Conservation (phyloP, 306 rosid species). For the Quercus rubra region DNA sequence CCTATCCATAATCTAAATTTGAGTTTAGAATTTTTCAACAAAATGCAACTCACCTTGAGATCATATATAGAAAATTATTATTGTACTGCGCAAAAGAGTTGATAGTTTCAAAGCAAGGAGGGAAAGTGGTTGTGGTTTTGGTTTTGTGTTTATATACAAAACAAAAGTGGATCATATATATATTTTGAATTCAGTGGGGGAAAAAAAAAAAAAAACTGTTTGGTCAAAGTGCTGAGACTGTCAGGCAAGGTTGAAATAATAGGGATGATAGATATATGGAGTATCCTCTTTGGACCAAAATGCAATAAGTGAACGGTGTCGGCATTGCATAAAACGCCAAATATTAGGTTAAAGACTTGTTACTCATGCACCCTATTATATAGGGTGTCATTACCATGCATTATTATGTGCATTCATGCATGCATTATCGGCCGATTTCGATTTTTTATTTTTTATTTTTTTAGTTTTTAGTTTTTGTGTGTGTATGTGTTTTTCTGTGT, state of each 20-base stretch:
- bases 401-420: not conserved
- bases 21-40: not conserved
- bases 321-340: constrained; percentile 8
- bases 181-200: not conserved
- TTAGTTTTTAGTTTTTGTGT: too few relatives aligned
- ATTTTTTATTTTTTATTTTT: not conserved
- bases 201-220: not conserved
- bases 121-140: not conserved
- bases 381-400: not conserved
- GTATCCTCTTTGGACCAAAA: not conserved
- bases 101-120: not conserved
- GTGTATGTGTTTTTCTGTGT: too few relatives aligned
- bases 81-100: not conserved
- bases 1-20: not conserved
- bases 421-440: too few relatives aligned
- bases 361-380: not conserved
- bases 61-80: not conserved
- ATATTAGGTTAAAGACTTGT: constrained; percentile 9
- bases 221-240: too few relatives aligned
- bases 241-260: too few relatives aligned
- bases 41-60: not conserved
- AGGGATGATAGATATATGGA: not conserved
- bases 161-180: not conserved
- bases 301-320: constrained; percentile 9
- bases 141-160: not conserved